Base-by-base conservation (phyloP, 257 asterid species). In the Solanum tacnaense region DNA sequence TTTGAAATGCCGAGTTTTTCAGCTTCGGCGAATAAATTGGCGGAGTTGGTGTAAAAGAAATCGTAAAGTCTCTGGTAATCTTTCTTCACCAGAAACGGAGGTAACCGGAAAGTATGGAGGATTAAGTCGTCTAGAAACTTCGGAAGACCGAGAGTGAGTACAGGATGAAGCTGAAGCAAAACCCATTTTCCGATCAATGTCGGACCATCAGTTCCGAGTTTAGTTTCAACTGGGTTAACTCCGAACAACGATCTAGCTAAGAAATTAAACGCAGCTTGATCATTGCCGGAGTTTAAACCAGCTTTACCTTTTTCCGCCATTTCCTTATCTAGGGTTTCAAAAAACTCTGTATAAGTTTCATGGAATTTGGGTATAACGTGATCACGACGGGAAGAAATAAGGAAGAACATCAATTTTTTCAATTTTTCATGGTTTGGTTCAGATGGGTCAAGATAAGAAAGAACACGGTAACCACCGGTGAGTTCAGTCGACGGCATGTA, bases 21-120 rank as follows among this genome's bases (percentile, higher is more conserved):
- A 9, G 96, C 98, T 38, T 95, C 93, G 6, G 90, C 93, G 7
- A 94, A 95, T 6, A 94, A 68, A 1, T 86, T 10, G 21, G 79
- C 6, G 8, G 98, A 92, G 65, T 86, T 89, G 29, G 89, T 88
- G 92, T 89, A 90, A 27, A 95, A 91, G 92, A 95, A 96, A 6
- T 94, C 94, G 90, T 93, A 95, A 36, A 96, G 83, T 39, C 86
- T 68, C 78, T 92, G 93, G 7, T 88, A 85, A 58, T 85, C 88
- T 60, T 73, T 52, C 20, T 87, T 91, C 46, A 90, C 92, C 1
- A 35, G 10, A 44, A 71, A 58, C 0, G 31, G 84, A 0, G 93
- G 93, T 3, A 91, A 23, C 1, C 89, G 91, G 23, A 92, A 92
- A 9, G 91, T 90, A 81, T 89, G 94, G 31, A 92, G 87, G 6